These are phyloP conservation scores for Sungouiella thailandica DNA, from an alignment of 805 yeast genomes.

Conservation along the genomic window DNA sequence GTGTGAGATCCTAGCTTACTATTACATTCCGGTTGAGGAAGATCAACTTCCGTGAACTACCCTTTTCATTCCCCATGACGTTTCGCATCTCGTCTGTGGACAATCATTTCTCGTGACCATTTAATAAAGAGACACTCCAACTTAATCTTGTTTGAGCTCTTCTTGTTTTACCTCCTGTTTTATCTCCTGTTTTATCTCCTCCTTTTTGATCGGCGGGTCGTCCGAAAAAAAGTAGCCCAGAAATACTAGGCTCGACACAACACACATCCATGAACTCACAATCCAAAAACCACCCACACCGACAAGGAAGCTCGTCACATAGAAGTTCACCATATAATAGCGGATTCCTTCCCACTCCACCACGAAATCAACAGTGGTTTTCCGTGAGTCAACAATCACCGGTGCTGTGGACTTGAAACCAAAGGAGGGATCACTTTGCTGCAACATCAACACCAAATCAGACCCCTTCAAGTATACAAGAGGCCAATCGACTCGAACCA, in stretches of 20 bases:
- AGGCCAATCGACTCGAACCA: constrained; percentile 11
- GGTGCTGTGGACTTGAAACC: constrained; percentile 5
- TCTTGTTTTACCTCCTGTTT: too few species aligned
- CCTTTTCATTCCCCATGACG: too few species aligned
- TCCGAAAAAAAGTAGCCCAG: constrained; percentile 12
- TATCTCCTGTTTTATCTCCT: too few species aligned
- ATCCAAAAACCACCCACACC: constrained; percentile 38
- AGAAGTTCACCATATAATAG: constrained; percentile 34
- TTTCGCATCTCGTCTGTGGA: too few species aligned
- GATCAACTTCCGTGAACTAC: too few species aligned
- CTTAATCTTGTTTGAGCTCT: too few species aligned
- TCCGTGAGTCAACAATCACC: constrained; percentile 8
- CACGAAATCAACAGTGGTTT: constrained; percentile 22
- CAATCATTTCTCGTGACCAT: too few species aligned
- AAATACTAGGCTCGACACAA: constrained; percentile 20
- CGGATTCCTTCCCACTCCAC: constrained; percentile 37
- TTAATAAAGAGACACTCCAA: too few species aligned
- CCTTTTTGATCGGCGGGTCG: background rate
- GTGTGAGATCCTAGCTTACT: too few species aligned
- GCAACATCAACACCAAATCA: constrained; percentile 5
- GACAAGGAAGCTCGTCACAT: constrained; percentile 24
- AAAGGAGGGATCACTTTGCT: constrained; percentile 2
- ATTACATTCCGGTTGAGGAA: too few species aligned
- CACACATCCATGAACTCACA: constrained; percentile 26
- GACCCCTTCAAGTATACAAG: constrained; percentile 9